Conservation (phyloP, 2,329 filamentous ascomycete genomes). For the Alternaria sp. region DNA sequence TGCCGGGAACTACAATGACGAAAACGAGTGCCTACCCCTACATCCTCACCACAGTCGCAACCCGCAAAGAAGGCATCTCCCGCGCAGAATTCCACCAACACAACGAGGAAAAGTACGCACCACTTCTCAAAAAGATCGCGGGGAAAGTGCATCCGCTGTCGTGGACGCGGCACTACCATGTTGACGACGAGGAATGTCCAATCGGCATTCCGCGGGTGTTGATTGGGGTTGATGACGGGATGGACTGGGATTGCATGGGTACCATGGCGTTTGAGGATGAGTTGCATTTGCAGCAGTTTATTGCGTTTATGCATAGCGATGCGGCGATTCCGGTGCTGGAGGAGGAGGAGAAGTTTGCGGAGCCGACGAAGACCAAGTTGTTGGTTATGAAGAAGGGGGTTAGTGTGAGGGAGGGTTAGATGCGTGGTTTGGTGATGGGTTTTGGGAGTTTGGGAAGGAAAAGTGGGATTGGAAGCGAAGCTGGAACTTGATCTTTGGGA, state of each 20-base stretch:
- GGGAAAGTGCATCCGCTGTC: conserved; percentile 24
- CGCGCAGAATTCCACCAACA: conserved; percentile 21
- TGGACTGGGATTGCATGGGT: conserved; percentile 29
- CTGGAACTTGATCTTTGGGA: neutral
- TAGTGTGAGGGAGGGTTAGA: neutral
- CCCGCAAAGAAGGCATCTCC: conserved; percentile 20
- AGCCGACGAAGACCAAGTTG: conserved; percentile 18
- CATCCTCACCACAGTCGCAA: conserved; percentile 18
- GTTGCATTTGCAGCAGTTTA: conserved; percentile 27
- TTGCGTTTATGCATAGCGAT: conserved; percentile 26
- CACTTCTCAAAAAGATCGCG: conserved; percentile 16
- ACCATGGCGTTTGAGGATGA: conserved; percentile 28
- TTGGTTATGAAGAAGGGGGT: conserved; percentile 23
- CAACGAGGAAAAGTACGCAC: conserved; percentile 19
- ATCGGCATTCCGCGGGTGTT: conserved; percentile 15
- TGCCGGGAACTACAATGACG: neutral
- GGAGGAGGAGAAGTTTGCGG: conserved; percentile 26
- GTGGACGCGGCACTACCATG: conserved; percentile 24
- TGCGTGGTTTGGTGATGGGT: too few species aligned
- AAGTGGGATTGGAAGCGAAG: neutral
- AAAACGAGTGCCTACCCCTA: conserved; percentile 19
- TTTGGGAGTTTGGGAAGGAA: neutral
- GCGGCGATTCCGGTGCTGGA: conserved; percentile 13
- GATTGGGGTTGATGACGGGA: conserved; percentile 14
- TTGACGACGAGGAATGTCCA: conserved; percentile 19